These are phyloP conservation scores for Leptographium procerum DNA, from an alignment of 2,329 filamentous ascomycete genomes.

Conservation along the genomic window DNA sequence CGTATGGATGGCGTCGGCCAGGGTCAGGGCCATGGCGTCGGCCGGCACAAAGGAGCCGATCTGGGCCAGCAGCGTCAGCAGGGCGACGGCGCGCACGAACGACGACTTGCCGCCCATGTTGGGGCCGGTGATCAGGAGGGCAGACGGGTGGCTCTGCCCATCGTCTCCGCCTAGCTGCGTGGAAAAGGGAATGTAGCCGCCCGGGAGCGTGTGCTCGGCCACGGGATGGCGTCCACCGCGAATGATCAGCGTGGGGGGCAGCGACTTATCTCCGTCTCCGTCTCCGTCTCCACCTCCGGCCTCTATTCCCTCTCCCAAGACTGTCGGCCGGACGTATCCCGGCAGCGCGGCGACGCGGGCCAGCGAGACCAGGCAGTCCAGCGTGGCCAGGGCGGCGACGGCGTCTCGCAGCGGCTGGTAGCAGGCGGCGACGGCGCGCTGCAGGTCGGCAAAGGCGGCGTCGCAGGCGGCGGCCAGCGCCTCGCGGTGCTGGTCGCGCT, in stretches of 20 bases:
- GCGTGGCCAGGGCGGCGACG: conserved; percentile 70
- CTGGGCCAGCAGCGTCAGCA: conserved; percentile 89
- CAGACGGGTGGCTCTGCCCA: conserved; percentile 19
- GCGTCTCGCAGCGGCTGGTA: conserved; percentile 87
- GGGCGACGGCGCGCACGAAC: conserved; percentile 83
- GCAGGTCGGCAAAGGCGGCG: conserved; percentile 60
- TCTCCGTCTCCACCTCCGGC: conserved; percentile 27
- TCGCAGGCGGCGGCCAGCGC: conserved; percentile 87
- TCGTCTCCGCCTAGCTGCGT: conserved; percentile 45
- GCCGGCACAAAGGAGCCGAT: conserved; percentile 92
- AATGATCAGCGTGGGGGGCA: conserved; percentile 43
- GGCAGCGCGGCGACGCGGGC: conserved; percentile 75
- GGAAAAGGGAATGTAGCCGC: conserved; percentile 85
- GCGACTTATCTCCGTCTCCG: conserved; percentile 8
- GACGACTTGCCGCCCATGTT: conserved; percentile 99
- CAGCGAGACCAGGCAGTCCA: conserved; percentile 84
- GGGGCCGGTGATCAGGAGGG: conserved; percentile 84
- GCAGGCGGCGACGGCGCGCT: conserved; percentile 63
- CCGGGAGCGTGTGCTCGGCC: conserved; percentile 79
- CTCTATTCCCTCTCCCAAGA: conserved; percentile 36
- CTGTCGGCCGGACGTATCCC: conserved; percentile 71
- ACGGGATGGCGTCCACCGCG: conserved; percentile 79
- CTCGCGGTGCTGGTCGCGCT: conserved; percentile 92
- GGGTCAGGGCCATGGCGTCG: conserved; percentile 58
- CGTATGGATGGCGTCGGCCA: conserved; percentile 85